Base-by-base conservation (phyloP, 352 stramenopile genomes). In the Pythium sp. region DNA sequence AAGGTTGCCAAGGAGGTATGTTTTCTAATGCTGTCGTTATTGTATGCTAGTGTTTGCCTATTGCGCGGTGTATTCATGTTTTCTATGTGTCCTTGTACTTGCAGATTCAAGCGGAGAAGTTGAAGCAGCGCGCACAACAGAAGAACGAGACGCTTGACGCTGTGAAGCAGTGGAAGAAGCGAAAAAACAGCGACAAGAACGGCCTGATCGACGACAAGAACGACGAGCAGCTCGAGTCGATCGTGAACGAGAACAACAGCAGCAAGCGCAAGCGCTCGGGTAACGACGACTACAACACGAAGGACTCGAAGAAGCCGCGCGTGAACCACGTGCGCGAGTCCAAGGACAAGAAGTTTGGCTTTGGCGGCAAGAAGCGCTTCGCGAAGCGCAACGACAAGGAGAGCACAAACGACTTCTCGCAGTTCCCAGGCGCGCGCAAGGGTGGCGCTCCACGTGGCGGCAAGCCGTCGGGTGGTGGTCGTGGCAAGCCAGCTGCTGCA, bases 1-100 rank as follows among this genome's bases (percentile, higher is more conserved):
- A 92, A 98, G 72, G 98, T 98, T 68, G 91, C 95, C 55, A 99
- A 99, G 81, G 93, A 98, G 78, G 80, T 98, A 51, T 72, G 73
- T 64, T 51, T 26, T 51, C 43, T 20, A 49, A 18, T 5, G 18
- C 6, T 18, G n/a, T 46, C 38, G 8, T 30, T 63, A 51, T 36
- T 49, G 14, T n/a, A n/a, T 49, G 43, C 11, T 43, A 18, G 36
- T 22, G 18, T 24, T 14, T 22, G 43, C 43, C 6, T 22, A 6
- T 18, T 51, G 43, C 18, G 43, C 18, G 4, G 18, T 24, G 18
- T 51, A 51, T 51, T 51, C 12, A 51, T 51, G 43, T 18, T 51
- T 24, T 51, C 18, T 22, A 49, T 49, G 7, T 12, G 2, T 64
- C 60, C 26, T 22, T 61, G 62, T 9, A 15, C 3, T 49, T 49